Conservation (phyloP, 2,329 filamentous ascomycete species). For the Monosporascus sp. region DNA sequence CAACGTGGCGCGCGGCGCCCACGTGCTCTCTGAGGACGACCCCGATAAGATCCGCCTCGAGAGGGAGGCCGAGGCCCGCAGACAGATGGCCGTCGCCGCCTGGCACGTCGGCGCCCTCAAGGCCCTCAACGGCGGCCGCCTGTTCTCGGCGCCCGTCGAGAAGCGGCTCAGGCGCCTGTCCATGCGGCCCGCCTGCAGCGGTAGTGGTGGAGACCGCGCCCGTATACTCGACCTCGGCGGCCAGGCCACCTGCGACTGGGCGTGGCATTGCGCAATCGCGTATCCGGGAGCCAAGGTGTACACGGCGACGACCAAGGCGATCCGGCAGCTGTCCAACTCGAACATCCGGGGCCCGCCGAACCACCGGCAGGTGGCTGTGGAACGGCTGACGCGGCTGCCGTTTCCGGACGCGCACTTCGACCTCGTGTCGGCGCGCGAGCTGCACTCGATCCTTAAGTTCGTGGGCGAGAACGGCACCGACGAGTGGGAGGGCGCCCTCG, state of each 20-base stretch:
- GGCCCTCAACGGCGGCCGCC: slow-evolving; percentile 57
- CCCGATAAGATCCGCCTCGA: slow-evolving; percentile 60
- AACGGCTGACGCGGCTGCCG: slow-evolving; percentile 72
- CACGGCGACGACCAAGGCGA: slow-evolving; percentile 73
- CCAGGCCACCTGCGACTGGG: slow-evolving; percentile 84
- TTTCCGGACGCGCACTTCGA: slow-evolving; percentile 87
- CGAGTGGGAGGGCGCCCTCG: slow-evolving; percentile 81
- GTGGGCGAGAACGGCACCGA: slow-evolving; percentile 63
- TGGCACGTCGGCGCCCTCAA: slow-evolving; percentile 59
- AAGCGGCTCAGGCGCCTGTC: slow-evolving; percentile 55
- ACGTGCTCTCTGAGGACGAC: slow-evolving; percentile 52
- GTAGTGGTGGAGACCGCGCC: slow-evolving; percentile 45
- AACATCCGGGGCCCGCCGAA: slow-evolving; percentile 80
- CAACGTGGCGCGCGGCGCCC: slow-evolving; percentile 70
- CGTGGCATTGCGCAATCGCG: slow-evolving; percentile 84
- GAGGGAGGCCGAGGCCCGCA: slow-evolving; percentile 74
- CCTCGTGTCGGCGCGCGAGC: slow-evolving; percentile 79
- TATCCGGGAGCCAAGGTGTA: slow-evolving; percentile 83
- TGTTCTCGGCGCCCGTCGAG: slow-evolving; percentile 59
- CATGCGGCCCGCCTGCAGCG: not conserved
- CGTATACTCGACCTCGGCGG: slow-evolving; percentile 84
- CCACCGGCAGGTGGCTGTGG: slow-evolving; percentile 76
- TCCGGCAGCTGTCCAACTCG: slow-evolving; percentile 64
- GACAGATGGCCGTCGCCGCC: slow-evolving; percentile 58
- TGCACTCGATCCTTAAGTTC: slow-evolving; percentile 79